Base-by-base conservation (phyloP, 164 flowering plant species). In the Liriodendron chinense region DNA sequence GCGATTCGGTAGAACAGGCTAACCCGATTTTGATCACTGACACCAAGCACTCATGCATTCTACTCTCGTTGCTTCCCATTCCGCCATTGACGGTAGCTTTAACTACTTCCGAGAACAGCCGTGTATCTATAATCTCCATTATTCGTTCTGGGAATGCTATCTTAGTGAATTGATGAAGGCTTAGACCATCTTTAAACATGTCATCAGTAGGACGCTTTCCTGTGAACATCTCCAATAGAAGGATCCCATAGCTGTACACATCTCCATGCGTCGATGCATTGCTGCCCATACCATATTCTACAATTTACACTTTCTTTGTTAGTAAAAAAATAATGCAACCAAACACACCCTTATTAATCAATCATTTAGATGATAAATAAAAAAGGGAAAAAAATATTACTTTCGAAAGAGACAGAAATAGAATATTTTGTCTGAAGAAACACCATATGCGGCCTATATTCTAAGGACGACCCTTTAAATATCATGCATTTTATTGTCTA, bases 91-190 rank as follows among this genome's bases (percentile, higher is more conserved):
- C 1, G 1, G 53, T 7, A 61, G 22, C 22, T 21, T 21, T n/a
- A 62, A 18, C 23, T 67, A 7, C 73, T 70, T 70, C 80, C 20
- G 47, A 67, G 22, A 77, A 53, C 49, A 80, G 9, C 7, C 25
- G 7, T 14, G 82, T 79, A 25, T 85, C 91, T 1, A 68, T 64
- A 1, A 88, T 77, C 9, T 82, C 85, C 68, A 69, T 62, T 0
- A 81, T 79, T 9, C 66, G 77, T 0, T 80, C 80, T 0, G 84
- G 84, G 71, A 82, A 64, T 24, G 83, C 82, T 64, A 18, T 67
- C 18, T 21, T 43, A 1, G 23, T 78, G 62, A 43, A 82, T 2
- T 22, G 9, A 68, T 75, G 83, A 69, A 83, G 74, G 74, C 48
- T 82, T 16, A 76, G 21, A 16, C 74, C 79, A 8, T 78, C 81